phyloP scores from a whole-genome alignment of 2,329 filamentous ascomycete genomes.

The Aspergillus carbonarius region DNA sequence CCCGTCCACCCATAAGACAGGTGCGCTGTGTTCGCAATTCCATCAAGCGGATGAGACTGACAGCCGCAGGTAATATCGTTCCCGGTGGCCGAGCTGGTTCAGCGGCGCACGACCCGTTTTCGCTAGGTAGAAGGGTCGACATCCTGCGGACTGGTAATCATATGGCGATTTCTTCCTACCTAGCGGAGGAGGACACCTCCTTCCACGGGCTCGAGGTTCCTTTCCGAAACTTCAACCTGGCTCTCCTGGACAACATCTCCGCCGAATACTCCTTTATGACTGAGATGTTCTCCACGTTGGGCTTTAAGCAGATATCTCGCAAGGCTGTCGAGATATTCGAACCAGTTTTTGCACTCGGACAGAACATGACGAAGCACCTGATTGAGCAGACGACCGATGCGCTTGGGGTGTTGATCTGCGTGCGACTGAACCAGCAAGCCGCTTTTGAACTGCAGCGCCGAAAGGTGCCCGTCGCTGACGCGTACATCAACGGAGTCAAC shows the following conservation, averaged over 20 bases:
- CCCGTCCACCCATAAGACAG: conserved; percentile 62
- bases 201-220: conserved; percentile 85
- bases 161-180: conserved; percentile 77
- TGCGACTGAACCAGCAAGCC: conserved; percentile 88
- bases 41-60: conserved; percentile 8
- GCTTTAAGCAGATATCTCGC: conserved; percentile 73
- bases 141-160: conserved; percentile 72
- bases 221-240: conserved; percentile 93
- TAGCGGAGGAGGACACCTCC: conserved; percentile 85
- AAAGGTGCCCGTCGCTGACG: conserved; percentile 83
- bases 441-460: conserved; percentile 92
- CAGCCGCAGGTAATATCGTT: conserved; percentile 34
- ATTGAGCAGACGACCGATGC: conserved; percentile 77
- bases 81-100: conserved; percentile 39
- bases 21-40: conserved; percentile 29
- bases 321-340: conserved; percentile 88
- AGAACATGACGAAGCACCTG: conserved; percentile 71
- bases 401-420: conserved; percentile 83
- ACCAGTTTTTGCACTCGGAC: conserved; percentile 81
- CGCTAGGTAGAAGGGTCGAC: conserved; percentile 81
- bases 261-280: conserved; percentile 94
- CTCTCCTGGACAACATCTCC: conserved; percentile 87
- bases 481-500: conserved; percentile 89
- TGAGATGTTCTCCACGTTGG: conserved; percentile 79
- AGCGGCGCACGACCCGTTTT: conserved; percentile 75